Percentiles rank a stretch among this genome's conserved stretches.
phyloP scores from a whole-genome alignment of 106 monocot genomes.

The Dactylorhiza incarnata region DNA sequence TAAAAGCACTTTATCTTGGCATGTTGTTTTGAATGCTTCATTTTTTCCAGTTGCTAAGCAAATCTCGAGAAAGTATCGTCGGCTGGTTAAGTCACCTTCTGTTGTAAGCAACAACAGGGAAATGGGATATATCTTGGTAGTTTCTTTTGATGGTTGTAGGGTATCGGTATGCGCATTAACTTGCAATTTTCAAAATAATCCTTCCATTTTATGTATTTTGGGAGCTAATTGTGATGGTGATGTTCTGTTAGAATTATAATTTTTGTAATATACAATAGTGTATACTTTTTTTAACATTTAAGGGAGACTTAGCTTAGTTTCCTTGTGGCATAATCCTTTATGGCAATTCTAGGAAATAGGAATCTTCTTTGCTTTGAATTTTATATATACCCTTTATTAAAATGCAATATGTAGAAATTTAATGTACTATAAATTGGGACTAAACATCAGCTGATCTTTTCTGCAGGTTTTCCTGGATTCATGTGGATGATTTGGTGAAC shows the following conservation, averaged over 20 bases:
- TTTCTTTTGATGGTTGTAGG: neutral
- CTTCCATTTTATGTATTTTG: neutral
- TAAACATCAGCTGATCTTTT: neutral
- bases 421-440: neutral
- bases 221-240: neutral
- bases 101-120: too few species aligned
- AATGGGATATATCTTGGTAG: too few species aligned
- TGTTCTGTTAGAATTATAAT: neutral
- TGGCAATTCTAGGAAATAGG: neutral
- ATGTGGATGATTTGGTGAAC: slow-evolving; percentile 75
- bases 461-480: slow-evolving; percentile 91
- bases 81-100: too few species aligned
- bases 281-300: neutral
- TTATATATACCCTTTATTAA: neutral
- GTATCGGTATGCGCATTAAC: neutral
- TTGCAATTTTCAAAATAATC: neutral
- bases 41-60: too few species aligned
- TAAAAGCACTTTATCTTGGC: too few species aligned
- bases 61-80: too few species aligned
- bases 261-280: neutral
- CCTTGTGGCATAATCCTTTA: neutral
- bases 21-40: too few species aligned
- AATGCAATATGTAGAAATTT: neutral
- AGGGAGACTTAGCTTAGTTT: neutral
- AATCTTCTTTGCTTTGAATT: neutral